Percentiles rank a stretch among this genome's conserved stretches.
These are phyloP conservation scores for Chamaenerion angustifolium DNA, from an alignment of 345 rosid species.

Conservation along the genomic window DNA sequence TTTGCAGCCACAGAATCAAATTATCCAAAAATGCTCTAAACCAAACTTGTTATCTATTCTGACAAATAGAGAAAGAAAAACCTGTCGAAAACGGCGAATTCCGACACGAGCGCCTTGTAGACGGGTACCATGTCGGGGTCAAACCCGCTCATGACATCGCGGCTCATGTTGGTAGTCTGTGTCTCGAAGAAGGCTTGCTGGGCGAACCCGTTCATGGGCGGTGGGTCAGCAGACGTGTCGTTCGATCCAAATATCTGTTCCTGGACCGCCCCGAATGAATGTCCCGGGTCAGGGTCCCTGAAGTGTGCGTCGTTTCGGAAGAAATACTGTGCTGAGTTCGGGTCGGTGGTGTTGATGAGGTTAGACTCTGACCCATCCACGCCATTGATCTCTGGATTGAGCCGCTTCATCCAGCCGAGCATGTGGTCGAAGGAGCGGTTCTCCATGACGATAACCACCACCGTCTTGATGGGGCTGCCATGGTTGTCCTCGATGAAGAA, in stretches of 20 bases:
- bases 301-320: slow-evolving; percentile 45
- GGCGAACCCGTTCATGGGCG: slow-evolving; percentile 83
- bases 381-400: slow-evolving; percentile 77
- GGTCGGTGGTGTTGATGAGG: slow-evolving; percentile 35
- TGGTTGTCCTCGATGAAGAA: slow-evolving; percentile 6
- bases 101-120: slow-evolving; percentile 65
- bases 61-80: too few species aligned
- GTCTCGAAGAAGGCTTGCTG: slow-evolving; percentile 66
- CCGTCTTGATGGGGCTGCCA: slow-evolving; percentile 44
- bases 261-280: slow-evolving; percentile 79
- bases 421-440: slow-evolving; percentile 93
- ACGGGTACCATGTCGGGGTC: slow-evolving; percentile 54
- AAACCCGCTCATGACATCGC: slow-evolving; percentile 73
- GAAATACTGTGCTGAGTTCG: slow-evolving; percentile 22
- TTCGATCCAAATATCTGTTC: slow-evolving; percentile 78
- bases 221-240: slow-evolving; percentile 43
- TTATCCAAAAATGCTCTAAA: too few species aligned
- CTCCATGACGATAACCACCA: slow-evolving; percentile 82
- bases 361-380: slow-evolving; percentile 60
- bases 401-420: slow-evolving; percentile 94
- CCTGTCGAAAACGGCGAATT: slow-evolving; percentile 80
- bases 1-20: too few species aligned
- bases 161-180: slow-evolving; percentile 36
- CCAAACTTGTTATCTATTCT: too few species aligned
- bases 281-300: slow-evolving; percentile 94